Percentiles rank a stretch among this genome's conserved stretches.
Evolutionary conservation across 1,284 basidiomycete species (phyloP).

Genomic region (Cryptococcus sp.): DNA sequence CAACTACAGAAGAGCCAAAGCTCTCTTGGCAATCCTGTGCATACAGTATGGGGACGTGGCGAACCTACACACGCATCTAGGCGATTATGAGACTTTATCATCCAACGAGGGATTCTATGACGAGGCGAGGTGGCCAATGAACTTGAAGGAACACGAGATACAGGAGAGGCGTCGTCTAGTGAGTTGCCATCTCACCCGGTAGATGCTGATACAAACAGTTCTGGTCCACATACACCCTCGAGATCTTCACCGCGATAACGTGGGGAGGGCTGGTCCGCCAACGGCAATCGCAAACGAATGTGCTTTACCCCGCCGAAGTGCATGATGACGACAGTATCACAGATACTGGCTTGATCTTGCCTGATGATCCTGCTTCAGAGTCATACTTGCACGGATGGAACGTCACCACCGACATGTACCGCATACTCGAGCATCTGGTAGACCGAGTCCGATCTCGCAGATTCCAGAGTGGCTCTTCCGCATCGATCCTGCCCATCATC

Average conservation of each 20-base stretch:
- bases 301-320: conserved; percentile 43
- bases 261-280: conserved; percentile 40
- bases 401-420: conserved; percentile 37
- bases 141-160: conserved; percentile 30
- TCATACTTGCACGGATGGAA: conserved; percentile 36
- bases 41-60: conserved; percentile 41
- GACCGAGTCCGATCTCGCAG: conserved; percentile 19
- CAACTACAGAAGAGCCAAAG: conserved; percentile 37
- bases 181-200: conserved; percentile 5
- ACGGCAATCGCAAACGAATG: conserved; percentile 38
- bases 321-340: conserved; percentile 35
- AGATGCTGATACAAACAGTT: conserved; percentile 23
- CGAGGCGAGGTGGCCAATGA: conserved; percentile 37
- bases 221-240: conserved; percentile 46
- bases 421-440: conserved; percentile 35
- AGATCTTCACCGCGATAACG: conserved; percentile 40
- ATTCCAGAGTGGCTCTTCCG: conserved; percentile 2
- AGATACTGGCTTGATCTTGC: conserved; percentile 15
- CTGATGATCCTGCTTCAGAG: conserved; percentile 4
- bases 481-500: conserved; percentile 1
- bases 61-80: conserved; percentile 33
- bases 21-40: conserved; percentile 38
- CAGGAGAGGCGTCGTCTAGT: conserved; percentile 44
- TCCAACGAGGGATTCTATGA: conserved; percentile 38
- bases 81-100: conserved; percentile 38